Conservation (phyloP, 139 green algal species). For the Bryopsis sp. region DNA sequence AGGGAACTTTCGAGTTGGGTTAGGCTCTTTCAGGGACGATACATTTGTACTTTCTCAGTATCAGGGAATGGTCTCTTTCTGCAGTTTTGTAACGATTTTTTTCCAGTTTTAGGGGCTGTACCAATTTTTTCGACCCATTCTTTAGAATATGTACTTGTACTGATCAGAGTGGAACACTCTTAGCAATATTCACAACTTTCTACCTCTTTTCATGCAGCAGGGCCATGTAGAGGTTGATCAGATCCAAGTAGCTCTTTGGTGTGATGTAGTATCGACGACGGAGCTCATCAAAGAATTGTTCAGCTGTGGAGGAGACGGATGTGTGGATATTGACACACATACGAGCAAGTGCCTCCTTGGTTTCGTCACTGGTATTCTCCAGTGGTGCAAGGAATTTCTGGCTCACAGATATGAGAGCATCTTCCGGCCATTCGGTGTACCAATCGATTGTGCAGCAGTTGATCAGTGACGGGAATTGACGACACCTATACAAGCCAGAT, state of each 20-base stretch:
- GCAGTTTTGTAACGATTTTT: too few relatives aligned
- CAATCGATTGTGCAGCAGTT: slow-evolving; percentile 83
- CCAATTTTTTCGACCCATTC: too few relatives aligned
- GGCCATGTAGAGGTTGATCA: slow-evolving; percentile 74
- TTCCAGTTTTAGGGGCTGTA: too few relatives aligned
- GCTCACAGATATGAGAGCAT: slow-evolving; percentile 41
- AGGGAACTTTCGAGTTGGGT: too few relatives aligned
- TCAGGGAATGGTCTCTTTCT: slow-evolving; percentile 16
- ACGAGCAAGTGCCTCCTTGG: background rate
- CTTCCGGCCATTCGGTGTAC: slow-evolving; percentile 53
- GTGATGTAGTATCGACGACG: slow-evolving; percentile 68
- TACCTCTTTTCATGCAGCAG: slow-evolving; percentile 50
- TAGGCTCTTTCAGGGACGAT: too few relatives aligned
- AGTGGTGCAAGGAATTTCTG: background rate
- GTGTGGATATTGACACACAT: slow-evolving; percentile 55
- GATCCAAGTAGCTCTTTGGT: slow-evolving; percentile 79
- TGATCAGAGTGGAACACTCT: too few relatives aligned
- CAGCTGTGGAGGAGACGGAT: slow-evolving; percentile 34
- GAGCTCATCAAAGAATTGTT: slow-evolving; percentile 56
- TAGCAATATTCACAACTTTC: background rate
- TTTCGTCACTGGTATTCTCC: background rate
- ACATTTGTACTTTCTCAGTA: too few relatives aligned
- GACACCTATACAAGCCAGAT: slow-evolving; percentile 41
- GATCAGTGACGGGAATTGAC: slow-evolving; percentile 71
- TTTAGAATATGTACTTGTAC: too few relatives aligned